Percentiles rank a stretch among this genome's conserved stretches.
Evolutionary conservation across 768 basidiomycete genomes (phyloP).

Genomic region (Pleurotus salmoneostramineus): DNA sequence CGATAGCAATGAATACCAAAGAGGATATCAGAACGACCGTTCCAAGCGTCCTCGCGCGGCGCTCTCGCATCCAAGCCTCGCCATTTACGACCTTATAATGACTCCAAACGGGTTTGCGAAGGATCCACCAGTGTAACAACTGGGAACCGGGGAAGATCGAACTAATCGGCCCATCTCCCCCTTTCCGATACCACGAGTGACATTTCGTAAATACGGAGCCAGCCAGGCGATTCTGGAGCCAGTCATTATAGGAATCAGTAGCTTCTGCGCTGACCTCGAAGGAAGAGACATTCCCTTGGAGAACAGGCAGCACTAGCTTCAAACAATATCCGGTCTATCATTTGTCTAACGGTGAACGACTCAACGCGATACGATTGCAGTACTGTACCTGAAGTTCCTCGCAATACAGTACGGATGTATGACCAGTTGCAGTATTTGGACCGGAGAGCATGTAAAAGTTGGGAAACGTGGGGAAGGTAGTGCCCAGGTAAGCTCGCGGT

Average conservation of each 20-base stretch:
- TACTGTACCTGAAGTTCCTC: conserved; percentile 37
- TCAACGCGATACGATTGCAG: not conserved
- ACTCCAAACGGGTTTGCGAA: conserved; percentile 23
- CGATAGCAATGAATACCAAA: not conserved
- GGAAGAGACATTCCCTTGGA: conserved; percentile 26
- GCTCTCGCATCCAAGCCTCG: not conserved
- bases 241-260: conserved; percentile 33
- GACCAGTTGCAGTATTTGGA: conserved; percentile 39
- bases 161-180: conserved; percentile 21
- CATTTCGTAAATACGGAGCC: conserved; percentile 30
- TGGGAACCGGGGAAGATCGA: conserved; percentile 27
- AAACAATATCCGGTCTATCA: conserved; percentile 37
- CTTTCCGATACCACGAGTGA: conserved; percentile 29
- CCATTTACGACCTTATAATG: conserved; percentile 24
- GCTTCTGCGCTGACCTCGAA: conserved; percentile 32
- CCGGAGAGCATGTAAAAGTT: conserved; percentile 39
- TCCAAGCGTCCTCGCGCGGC: not conserved
- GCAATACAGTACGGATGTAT: conserved; percentile 39
- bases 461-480: conserved; percentile 39
- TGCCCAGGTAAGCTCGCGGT: conserved; percentile 41
- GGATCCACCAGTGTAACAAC: conserved; percentile 30
- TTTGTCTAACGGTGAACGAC: not conserved
- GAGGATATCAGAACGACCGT: not conserved
- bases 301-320: conserved; percentile 35
- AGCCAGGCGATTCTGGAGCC: conserved; percentile 29